Conservation (phyloP, 73 alveolate species). For the Paramecium biaurelia region DNA sequence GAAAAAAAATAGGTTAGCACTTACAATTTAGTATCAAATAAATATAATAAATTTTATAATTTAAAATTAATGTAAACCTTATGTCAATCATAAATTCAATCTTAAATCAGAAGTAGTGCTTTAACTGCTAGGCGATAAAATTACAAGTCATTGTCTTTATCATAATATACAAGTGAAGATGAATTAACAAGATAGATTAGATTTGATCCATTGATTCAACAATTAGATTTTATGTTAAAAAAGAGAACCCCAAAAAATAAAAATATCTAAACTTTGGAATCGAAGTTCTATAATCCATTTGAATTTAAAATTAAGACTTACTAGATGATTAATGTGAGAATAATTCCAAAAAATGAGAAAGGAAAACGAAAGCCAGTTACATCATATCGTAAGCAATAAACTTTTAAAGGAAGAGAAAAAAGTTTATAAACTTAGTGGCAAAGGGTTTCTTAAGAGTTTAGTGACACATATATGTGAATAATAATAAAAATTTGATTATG, state of each 20-base stretch:
- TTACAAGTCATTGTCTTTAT: background rate
- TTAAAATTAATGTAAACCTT: background rate
- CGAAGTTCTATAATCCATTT: background rate
- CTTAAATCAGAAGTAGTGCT: background rate
- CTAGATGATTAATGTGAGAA: background rate
- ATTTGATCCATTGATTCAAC: background rate
- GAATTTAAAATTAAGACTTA: background rate
- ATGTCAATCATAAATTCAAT: background rate
- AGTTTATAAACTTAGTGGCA: background rate
- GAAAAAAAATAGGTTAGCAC: background rate
- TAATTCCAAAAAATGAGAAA: background rate
- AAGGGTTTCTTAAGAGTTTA: background rate
- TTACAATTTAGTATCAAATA: background rate
- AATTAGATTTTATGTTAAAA: background rate
- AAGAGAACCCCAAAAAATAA: background rate
- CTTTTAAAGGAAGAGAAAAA: background rate
- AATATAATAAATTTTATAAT: background rate
- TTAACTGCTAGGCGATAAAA: background rate
- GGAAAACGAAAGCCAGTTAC: background rate
- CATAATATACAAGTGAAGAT: background rate
- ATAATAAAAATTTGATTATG: background rate
- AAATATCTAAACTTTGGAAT: background rate
- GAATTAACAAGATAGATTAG: background rate
- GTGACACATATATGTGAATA: background rate
- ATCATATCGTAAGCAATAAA: background rate